Base-by-base conservation (phyloP, 2,329 filamentous ascomycete species). In the Colletotrichum lentis region DNA sequence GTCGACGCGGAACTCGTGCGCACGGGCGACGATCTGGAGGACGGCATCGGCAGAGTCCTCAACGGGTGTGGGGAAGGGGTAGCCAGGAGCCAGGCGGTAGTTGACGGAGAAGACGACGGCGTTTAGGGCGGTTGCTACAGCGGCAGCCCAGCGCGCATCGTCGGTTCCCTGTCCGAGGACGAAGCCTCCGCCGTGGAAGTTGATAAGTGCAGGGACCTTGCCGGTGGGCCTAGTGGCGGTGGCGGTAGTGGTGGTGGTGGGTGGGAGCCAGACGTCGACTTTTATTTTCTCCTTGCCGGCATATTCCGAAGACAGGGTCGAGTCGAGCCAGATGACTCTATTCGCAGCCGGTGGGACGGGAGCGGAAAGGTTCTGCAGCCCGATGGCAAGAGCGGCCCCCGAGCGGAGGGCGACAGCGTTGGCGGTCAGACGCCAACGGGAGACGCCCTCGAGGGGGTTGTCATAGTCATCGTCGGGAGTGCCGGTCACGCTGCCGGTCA, bases 131-230 rank as follows among this genome's bases (percentile, higher is more conserved):
- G 84, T 77, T 46, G 85, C 77, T 3, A 89, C 83, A 43, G 82
- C 79, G 4, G 83, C 80, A 6, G 85, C 86, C 81, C 88, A 90
- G 49, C 87, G 82, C 16, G 86, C 84, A 73, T 91, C 89, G 74
- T 91, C 86, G 4, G 86, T 88, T 3, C 84, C 87, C 54, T 83
- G 82, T 14, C 89, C 89, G 39, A 90, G 77, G 7, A 88, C 86
- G 77, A 90, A 91, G 5, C 89, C 89, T 24, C 89, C 89, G 31
- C 89, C 89, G 73, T 91, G 89, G 73, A 89, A 89, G 74, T 90
- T 89, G 71, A 91, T 81, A 73, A 73, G 24, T 74, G 73, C 53
- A 76, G 75, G 46, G 78, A 77, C 46, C 37, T 62, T 47, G 43
- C 57, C 50, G 16, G 54, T 31, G 27, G 44, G 31, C 14, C 20